Evolutionary conservation across 2,329 filamentous ascomycete genomes (phyloP), one percentile per base, ranked within the genome.

Genomic region (Exophiala calicioides): DNA sequence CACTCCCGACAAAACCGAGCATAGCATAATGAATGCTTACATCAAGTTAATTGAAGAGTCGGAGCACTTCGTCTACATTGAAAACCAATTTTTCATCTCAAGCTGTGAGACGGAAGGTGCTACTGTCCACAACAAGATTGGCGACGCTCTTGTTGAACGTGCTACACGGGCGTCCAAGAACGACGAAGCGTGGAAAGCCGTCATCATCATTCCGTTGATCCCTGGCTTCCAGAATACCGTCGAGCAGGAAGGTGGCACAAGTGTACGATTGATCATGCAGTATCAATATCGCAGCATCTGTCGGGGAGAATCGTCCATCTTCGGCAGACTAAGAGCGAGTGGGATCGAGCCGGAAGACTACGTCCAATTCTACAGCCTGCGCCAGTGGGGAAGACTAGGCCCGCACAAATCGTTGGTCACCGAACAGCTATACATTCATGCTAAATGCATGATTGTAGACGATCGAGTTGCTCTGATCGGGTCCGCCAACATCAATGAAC

Each of bases 181-280:
- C 26, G 82, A 85, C 38, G 89, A 97, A 65, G 83, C 89, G 44
- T 98, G 93, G 93, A 84, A 88, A 54, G 89, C 87, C 29, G 84
- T 90, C 50, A 86, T 97, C 55, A 70, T 97, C 52, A 94, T 98
- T 49, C 93, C 93, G 1, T 76, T 98, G 23, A 94, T 98, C 83
- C 93, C 93, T n/a, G 93, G 93, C 2, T 98, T 97, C 69, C 90
- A 97, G 68, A 96, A 95, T 62, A 94, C 90, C 0, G 91, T 98
- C 15, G 90, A 95, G 58, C 85, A 89, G 56, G 88, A 93, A 60
- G 91, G 96, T 58, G 93, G 93, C 30, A 95, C 88, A 26, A 96
- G 90, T 68, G 87, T 98, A 31, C 84, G 93, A 44, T 72, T 97
- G 53, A 98, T 97, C 65, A 89, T 98, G 80, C 90, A 95, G 68